These are phyloP conservation scores for Balamuthia mandrillaris DNA, from an alignment of 208 protist genomes.

Conservation along the genomic window DNA sequence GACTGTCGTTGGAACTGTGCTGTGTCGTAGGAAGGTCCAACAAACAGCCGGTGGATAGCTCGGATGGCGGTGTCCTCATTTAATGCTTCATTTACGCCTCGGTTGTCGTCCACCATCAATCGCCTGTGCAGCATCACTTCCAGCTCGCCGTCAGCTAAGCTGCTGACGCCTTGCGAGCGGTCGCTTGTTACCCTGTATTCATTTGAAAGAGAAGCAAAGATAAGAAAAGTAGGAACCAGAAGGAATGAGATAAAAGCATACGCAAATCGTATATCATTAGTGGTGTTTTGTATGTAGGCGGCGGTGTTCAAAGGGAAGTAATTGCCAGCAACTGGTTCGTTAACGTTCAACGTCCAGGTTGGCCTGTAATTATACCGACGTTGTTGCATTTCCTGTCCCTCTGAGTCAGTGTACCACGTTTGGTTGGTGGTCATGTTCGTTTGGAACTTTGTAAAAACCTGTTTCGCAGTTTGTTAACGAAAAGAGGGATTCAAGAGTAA, in stretches of 20 bases:
- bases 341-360: background rate
- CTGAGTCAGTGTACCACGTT: constrained; percentile 3
- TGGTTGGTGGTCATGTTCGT: background rate
- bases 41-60: background rate
- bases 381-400: constrained; percentile 16
- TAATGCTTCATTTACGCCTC: background rate
- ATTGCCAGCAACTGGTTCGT: background rate
- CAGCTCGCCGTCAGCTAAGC: background rate
- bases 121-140: constrained; percentile 10
- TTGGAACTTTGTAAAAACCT: background rate
- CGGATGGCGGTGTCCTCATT: background rate
- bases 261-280: background rate
- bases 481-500: no score
- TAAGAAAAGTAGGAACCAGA: background rate
- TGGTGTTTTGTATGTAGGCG: background rate
- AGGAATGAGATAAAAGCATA: background rate
- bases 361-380: background rate
- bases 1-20: no score
- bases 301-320: constrained; percentile 23
- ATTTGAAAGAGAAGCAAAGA: background rate
- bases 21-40: no score
- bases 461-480: background rate
- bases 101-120: background rate
- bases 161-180: background rate
- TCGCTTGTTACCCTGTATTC: background rate